Base-by-base conservation (phyloP, 177 flowering plant genomes). In the Vitis hybrid region DNA sequence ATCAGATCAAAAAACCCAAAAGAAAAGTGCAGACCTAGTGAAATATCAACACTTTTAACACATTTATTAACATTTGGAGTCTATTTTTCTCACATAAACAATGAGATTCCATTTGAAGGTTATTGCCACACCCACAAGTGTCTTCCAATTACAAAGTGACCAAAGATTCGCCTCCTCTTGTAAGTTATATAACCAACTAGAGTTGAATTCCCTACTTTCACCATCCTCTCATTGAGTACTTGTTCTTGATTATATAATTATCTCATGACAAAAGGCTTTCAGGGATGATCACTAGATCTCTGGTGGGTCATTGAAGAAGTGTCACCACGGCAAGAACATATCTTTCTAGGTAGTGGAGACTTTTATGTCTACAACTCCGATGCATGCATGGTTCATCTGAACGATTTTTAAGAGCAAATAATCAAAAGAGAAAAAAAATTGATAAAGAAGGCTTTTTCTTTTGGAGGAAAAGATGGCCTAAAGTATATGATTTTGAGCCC, bases 191-290 rank as follows among this genome's bases (percentile, higher is more conserved):
- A 39, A 26, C 53, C 53, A 63, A 63, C 19, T n/a, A 16, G 31
- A 20, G 50, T 13, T 50, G 45, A 57, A 50, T 10, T 9, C 4
- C 20, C 20, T 26, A 29, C 69, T 29, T 53, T 39, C 11, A 12
- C 14, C 16, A 64, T 29, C 45, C 45, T 7, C 45, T 39, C 45
- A 39, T 39, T 39, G 45, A 39, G 45, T 39, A 39, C 7, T 39
- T 4, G 45, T 39, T 39, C 45, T 39, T 39, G 45, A 39, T 26
- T 26, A 39, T 39, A 39, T 39, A n/a, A 49, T 31, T 18, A 16
- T 65, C 19, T 68, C 58, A 60, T 22, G 57, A 59, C 65, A 68
- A 51, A 51, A 50, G 15, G 67, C 57, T 50, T 49, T 10, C 18
- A 9, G 15, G 29, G 65, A 63, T 62, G 13, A 70, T 62, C 55